A percentile compares a stretch with the other conserved stretches of the same genome.
These are phyloP conservation scores for Alternaria sp. DNA, from an alignment of 2,329 filamentous ascomycete genomes.

Conservation along the genomic window DNA sequence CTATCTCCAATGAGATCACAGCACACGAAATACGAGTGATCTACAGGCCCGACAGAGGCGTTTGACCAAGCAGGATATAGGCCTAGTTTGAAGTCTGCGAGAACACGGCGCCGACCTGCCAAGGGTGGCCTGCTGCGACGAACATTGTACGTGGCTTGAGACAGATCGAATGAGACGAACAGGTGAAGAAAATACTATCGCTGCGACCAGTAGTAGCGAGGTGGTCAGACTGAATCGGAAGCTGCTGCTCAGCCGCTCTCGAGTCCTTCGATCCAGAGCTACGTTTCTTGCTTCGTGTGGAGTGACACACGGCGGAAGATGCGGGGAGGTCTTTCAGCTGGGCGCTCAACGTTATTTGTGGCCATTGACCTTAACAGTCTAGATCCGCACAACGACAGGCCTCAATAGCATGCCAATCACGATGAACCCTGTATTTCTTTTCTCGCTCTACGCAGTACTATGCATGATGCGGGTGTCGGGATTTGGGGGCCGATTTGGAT, in stretches of 20 bases:
- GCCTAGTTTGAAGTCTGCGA: slow-evolving; percentile 6
- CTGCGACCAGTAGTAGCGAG: slow-evolving; percentile 12
- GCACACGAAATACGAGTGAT: slow-evolving; percentile 25
- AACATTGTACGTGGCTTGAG: slow-evolving; percentile 12
- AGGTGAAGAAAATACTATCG: neutral
- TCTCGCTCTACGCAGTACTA: slow-evolving; percentile 25
- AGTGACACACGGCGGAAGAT: slow-evolving; percentile 25
- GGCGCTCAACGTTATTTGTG: slow-evolving; percentile 19
- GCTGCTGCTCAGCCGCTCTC: slow-evolving; percentile 29
- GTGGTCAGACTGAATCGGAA: slow-evolving; percentile 17
- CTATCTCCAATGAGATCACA: slow-evolving; percentile 34
- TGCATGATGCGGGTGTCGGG: slow-evolving; percentile 17
- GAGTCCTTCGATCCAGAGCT: slow-evolving; percentile 11
- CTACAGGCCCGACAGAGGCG: slow-evolving; percentile 26
- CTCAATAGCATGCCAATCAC: slow-evolving; percentile 6
- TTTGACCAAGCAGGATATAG: slow-evolving; percentile 16
- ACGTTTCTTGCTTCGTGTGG: slow-evolving; percentile 25
- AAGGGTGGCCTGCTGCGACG: slow-evolving; percentile 18
- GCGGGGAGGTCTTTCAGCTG: slow-evolving; percentile 31
- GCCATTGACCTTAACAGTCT: slow-evolving; percentile 20
- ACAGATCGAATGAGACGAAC: slow-evolving; percentile 9
- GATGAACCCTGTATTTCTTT: slow-evolving; percentile 8
- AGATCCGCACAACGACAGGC: slow-evolving; percentile 17
- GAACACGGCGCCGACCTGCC: slow-evolving; percentile 12
- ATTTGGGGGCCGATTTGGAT: slow-evolving; percentile 11